A percentile compares a stretch with the other conserved stretches of the same genome.
Evolutionary conservation across 2,329 filamentous ascomycete genomes (phyloP).

Genomic region (Furcasterigmium furcatum): DNA sequence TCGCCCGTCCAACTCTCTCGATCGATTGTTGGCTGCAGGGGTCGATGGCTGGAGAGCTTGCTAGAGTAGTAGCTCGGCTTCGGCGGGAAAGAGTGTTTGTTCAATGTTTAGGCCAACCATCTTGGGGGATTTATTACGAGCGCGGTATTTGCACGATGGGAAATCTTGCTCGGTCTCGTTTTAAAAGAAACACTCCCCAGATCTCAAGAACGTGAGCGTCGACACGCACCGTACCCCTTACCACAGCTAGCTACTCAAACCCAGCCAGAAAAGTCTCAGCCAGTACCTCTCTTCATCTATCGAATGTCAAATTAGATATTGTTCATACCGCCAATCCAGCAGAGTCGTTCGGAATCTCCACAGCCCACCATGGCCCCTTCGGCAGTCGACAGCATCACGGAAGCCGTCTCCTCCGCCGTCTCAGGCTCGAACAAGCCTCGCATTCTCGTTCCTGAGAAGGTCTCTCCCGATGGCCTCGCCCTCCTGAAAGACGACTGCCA

Average conservation of each 20-base stretch:
- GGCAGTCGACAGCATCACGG: constrained; percentile 16
- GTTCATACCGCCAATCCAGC: no score
- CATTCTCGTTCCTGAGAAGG: constrained; percentile 75
- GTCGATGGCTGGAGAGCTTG: background rate
- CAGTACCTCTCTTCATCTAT: no score
- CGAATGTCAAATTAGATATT: no score
- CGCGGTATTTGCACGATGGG: no score
- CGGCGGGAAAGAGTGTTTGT: no score
- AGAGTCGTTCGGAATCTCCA: background rate
- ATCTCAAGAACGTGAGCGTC: background rate
- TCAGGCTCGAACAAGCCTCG: constrained; percentile 22
- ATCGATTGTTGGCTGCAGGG: background rate
- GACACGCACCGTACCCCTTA: no score
- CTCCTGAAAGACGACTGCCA: constrained; percentile 64
- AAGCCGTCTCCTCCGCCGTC: constrained; percentile 9
- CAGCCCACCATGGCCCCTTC: constrained; percentile 16
- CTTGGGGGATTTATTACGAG: no score
- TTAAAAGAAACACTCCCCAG: no score
- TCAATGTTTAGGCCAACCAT: no score
- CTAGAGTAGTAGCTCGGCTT: background rate
- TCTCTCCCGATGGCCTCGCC: constrained; percentile 74
- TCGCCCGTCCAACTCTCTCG: background rate
- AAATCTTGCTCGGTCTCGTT: no score
- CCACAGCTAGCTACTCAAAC: no score
- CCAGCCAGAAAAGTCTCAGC: no score